Conservation (phyloP, 1,139 yeast genomes). For the Arxiozyma slooffiae region DNA sequence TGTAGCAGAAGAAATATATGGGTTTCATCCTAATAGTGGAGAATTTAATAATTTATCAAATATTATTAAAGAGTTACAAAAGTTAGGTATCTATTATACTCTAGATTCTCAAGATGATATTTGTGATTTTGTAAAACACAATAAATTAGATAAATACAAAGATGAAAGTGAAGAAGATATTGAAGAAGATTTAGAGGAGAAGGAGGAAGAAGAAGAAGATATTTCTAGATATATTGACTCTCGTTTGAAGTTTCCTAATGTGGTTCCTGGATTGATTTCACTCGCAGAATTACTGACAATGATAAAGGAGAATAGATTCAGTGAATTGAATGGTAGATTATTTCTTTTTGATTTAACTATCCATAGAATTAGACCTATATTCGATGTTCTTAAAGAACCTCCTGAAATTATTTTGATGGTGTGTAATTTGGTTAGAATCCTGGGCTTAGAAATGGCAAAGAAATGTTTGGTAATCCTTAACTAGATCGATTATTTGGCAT, state of each 20-base stretch:
- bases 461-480: conserved; percentile 11
- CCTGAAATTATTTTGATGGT: conserved; percentile 27
- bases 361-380: conserved; percentile 18
- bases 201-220: conserved; percentile 10
- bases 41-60: neutral
- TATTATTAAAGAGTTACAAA: neutral
- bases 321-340: conserved; percentile 16
- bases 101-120: neutral
- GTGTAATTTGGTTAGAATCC: conserved; percentile 36
- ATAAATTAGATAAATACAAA: neutral
- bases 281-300: conserved; percentile 36
- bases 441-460: conserved; percentile 34
- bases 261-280: conserved; percentile 46
- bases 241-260: conserved; percentile 32
- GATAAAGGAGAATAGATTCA: conserved; percentile 19
- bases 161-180: neutral
- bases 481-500: conserved; percentile 12
- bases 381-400: conserved; percentile 16
- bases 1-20: conserved; percentile 35
- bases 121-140: neutral
- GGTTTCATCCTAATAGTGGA: conserved; percentile 10
- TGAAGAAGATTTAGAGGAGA: neutral
- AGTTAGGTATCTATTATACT: neutral
- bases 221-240: conserved; percentile 13
- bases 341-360: conserved; percentile 19